Evolutionary conservation across 2,329 filamentous ascomycete genomes (phyloP).

Genomic region (Graphiopsis chlorocephala): DNA sequence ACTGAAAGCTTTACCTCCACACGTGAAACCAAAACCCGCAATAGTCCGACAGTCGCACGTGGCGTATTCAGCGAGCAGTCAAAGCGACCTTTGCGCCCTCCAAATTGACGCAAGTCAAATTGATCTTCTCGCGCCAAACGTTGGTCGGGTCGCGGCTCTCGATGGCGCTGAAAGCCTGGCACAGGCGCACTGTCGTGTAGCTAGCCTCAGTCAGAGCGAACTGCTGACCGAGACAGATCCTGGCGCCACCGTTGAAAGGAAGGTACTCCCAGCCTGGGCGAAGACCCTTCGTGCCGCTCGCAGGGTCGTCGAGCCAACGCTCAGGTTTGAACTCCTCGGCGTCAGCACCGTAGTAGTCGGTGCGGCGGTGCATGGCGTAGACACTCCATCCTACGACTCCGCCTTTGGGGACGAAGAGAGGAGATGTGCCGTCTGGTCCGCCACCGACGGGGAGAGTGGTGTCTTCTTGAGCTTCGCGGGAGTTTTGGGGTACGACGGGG

Average conservation of each 20-base stretch:
- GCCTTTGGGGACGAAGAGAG: constrained; percentile 65
- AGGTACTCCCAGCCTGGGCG: constrained; percentile 37
- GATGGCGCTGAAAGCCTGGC: constrained; percentile 64
- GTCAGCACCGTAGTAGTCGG: constrained; percentile 48
- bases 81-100: constrained; percentile 31
- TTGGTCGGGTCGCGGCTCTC: constrained; percentile 29
- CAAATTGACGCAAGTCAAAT: constrained; percentile 30
- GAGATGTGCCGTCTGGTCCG: constrained; percentile 51
- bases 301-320: constrained; percentile 36
- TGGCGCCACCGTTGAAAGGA: constrained; percentile 37
- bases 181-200: constrained; percentile 45
- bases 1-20: neutral
- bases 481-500: constrained; percentile 75
- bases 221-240: constrained; percentile 26
- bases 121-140: constrained; percentile 31
- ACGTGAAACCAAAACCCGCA: neutral
- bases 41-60: neutral
- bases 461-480: constrained; percentile 68
- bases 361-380: constrained; percentile 70
- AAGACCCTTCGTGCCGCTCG: constrained; percentile 30
- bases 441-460: constrained; percentile 71
- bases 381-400: constrained; percentile 65
- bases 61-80: constrained; percentile 19
- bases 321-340: constrained; percentile 41
- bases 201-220: constrained; percentile 18